Percentiles rank a stretch among this genome's conserved stretches.
phyloP scores from a whole-genome alignment of 371 early-diverging fungal species.

The Smittium mucronatum region DNA sequence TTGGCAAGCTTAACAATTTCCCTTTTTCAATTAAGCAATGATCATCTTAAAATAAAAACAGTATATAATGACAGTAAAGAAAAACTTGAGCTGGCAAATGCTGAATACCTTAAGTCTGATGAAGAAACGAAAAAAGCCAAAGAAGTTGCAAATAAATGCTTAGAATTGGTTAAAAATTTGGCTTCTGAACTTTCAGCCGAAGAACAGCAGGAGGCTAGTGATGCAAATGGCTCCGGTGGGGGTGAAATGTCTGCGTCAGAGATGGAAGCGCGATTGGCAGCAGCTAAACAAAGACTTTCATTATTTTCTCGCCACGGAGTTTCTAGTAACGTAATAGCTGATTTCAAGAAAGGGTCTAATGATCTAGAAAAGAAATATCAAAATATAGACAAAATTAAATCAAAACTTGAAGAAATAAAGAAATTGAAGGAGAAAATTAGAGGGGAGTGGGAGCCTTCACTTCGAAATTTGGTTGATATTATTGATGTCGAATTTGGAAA shows the following conservation, averaged over 20 bases:
- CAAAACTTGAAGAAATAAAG: constrained; percentile 11
- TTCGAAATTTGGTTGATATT: constrained; percentile 39
- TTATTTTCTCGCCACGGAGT: constrained; percentile 24
- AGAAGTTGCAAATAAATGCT: constrained; percentile 17
- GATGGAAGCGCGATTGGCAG: constrained; percentile 36
- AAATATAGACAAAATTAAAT: constrained; percentile 12
- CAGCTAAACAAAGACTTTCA: constrained; percentile 25
- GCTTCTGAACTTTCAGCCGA: constrained; percentile 14
- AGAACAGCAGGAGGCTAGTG: constrained; percentile 18
- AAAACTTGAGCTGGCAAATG: constrained; percentile 15
- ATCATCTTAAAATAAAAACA: constrained; percentile 14
- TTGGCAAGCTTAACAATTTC: neutral
- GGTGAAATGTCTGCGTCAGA: constrained; percentile 8
- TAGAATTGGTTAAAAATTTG: constrained; percentile 22
- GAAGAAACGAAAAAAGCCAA: constrained; percentile 21
- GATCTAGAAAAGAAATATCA: constrained; percentile 33
- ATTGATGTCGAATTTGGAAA: constrained; percentile 58
- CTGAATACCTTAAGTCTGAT: constrained; percentile 15
- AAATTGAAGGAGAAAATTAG: constrained; percentile 22
- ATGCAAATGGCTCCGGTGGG: neutral
- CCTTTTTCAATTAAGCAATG: constrained; percentile 5
- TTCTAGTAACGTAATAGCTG: constrained; percentile 35
- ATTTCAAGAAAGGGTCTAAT: constrained; percentile 43
- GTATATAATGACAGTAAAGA: constrained; percentile 18
- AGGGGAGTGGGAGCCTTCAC: constrained; percentile 51